phyloP scores from a whole-genome alignment of 257 asterid genomes.

The Lavandula angustifolia region DNA sequence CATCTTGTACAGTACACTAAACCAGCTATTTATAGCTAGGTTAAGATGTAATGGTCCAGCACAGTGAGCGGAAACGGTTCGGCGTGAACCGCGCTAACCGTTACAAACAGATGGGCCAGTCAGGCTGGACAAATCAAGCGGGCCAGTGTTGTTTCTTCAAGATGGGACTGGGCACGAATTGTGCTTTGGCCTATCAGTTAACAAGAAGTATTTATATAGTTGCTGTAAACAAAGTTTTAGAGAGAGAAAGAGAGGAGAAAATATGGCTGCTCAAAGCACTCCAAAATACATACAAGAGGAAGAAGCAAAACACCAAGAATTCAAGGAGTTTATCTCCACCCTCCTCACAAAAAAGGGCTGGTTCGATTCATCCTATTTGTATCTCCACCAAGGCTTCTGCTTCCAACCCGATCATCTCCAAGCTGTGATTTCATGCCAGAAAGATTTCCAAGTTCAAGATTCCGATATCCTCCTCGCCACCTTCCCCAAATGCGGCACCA shows the following conservation, averaged over 20 bases:
- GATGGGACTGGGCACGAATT: too few species aligned
- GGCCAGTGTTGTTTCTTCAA: too few species aligned
- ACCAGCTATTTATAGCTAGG: too few species aligned
- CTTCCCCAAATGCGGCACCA: slow-evolving; percentile 58
- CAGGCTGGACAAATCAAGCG: too few species aligned
- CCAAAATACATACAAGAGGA: slow-evolving; percentile 7
- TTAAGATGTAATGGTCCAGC: too few species aligned
- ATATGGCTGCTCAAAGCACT: background rate
- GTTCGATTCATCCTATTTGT: slow-evolving; percentile 25
- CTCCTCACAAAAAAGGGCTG: slow-evolving; percentile 17
- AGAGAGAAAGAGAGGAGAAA: background rate
- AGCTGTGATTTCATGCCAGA: slow-evolving; percentile 36
- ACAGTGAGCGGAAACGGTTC: too few species aligned
- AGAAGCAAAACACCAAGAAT: background rate
- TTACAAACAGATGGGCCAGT: too few species aligned
- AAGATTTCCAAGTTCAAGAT: slow-evolving; percentile 35
- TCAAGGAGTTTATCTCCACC: background rate
- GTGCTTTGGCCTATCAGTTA: too few species aligned
- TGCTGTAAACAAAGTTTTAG: too few species aligned
- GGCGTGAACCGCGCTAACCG: too few species aligned
- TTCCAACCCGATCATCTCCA: slow-evolving; percentile 33
- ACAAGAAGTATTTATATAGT: too few species aligned
- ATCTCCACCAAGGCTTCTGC: slow-evolving; percentile 57
- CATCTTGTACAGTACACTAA: too few species aligned
- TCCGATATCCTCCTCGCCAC: slow-evolving; percentile 50